Conservation (phyloP, 1,139 yeast genomes). For the Kodamaea fungicola region DNA sequence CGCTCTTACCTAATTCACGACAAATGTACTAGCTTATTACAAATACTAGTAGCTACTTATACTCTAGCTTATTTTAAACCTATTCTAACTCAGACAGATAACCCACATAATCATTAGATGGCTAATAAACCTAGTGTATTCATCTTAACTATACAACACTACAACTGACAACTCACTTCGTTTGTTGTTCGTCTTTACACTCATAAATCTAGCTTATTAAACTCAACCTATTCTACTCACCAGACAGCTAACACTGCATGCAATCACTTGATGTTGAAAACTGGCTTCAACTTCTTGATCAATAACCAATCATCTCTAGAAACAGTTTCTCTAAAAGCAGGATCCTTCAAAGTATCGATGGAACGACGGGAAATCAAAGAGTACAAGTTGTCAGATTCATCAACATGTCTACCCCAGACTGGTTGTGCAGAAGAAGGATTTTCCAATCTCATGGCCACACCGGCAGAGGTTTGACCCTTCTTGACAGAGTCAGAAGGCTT, state of each 20-base stretch:
- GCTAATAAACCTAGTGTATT: too few species aligned
- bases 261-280: constrained; percentile 68
- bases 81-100: too few species aligned
- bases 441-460: constrained; percentile 97
- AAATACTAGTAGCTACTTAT: too few species aligned
- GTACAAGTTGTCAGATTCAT: constrained; percentile 84
- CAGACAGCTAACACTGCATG: constrained; percentile 1
- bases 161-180: too few species aligned
- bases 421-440: constrained; percentile 92
- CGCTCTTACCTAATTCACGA: too few species aligned
- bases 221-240: neutral
- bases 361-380: constrained; percentile 85
- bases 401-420: constrained; percentile 98
- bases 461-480: constrained; percentile 95
- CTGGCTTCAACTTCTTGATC: constrained; percentile 81
- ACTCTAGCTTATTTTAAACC: too few species aligned
- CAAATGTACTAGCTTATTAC: too few species aligned
- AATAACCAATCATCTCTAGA: constrained; percentile 94
- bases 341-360: constrained; percentile 95
- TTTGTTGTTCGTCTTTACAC: too few species aligned
- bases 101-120: too few species aligned
- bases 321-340: constrained; percentile 93
- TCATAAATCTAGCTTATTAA: neutral
- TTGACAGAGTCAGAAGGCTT: constrained; percentile 74
- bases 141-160: too few species aligned